Evolutionary conservation across 2,329 filamentous ascomycete genomes (phyloP).

Genomic region (Pseudohalonectria lignicola): DNA sequence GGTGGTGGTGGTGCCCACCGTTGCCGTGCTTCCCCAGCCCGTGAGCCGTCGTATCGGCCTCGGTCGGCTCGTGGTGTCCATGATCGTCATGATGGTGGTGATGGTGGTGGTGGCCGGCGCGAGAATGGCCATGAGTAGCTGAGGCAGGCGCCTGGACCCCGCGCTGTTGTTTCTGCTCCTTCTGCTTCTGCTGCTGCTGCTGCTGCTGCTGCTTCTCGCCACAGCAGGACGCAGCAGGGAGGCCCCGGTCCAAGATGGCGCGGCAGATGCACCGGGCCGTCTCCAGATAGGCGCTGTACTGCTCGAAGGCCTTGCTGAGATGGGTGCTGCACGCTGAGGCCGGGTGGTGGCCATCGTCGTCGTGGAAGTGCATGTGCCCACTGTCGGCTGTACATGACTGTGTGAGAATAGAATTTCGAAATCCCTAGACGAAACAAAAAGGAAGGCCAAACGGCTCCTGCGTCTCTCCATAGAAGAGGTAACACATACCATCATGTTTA

Average conservation of each 20-base stretch:
- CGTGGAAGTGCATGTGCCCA: slow-evolving; percentile 15
- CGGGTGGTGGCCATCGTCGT: slow-evolving; percentile 14
- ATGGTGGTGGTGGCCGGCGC: not conserved
- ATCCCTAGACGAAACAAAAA: not conserved
- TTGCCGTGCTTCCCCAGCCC: not conserved
- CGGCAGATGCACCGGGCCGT: slow-evolving; percentile 25
- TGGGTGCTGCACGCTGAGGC: slow-evolving; percentile 19
- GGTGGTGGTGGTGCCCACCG: not conserved
- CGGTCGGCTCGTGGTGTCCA: not conserved
- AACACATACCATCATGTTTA: slow-evolving; percentile 12
- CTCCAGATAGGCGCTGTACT: slow-evolving; percentile 23
- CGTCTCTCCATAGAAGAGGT: not conserved
- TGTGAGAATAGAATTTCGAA: slow-evolving; percentile 1
- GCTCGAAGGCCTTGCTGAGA: slow-evolving; percentile 19
- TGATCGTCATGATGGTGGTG: not conserved
- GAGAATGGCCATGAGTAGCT: too few species aligned
- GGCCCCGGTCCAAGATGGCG: slow-evolving; percentile 16
- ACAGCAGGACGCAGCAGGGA: not conserved
- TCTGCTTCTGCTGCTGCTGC: not conserved
- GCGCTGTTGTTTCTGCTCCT: not conserved
- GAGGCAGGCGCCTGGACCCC: too few species aligned
- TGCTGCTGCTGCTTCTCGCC: slow-evolving; percentile 1
- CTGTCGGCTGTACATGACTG: slow-evolving; percentile 4
- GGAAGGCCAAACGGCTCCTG: not conserved
- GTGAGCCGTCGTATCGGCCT: slow-evolving; percentile 1